Base-by-base conservation (phyloP, 1,139 yeast species). In the Pichia sp. region DNA sequence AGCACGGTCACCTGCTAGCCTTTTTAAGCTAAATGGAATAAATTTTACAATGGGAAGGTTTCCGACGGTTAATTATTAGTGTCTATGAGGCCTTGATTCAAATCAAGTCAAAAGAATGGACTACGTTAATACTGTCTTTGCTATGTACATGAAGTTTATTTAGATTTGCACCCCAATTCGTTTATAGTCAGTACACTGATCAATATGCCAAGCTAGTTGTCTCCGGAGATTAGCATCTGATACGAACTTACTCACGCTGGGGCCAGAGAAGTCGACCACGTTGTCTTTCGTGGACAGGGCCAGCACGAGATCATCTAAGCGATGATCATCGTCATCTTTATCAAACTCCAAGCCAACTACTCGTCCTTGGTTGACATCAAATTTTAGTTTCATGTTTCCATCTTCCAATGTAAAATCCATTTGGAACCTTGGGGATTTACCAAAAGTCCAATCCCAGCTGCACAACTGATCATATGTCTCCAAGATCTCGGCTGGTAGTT, bases 371-470 rank as follows among this genome's bases (percentile, higher is more conserved):
- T 62, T 62, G 13, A 67, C 61, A 29, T 42, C 44, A 29, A 67
- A 56, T n/a, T 43, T 56, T 1, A 65, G 45, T 1, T 55, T 44
- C 5, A 61, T 23, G 4, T 51, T 53, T 4, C 49, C 55, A 16
- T 49, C 51, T 7, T 56, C 57, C 6, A 62, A 44, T 1, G 34
- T 26, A 13, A 66, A 38, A 13, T 38, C 41, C 13, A 62, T 54
- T 40, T 62, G 59, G 49, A 67, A 67, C 45, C 59, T 61, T 13
- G 96, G 96, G 0, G 95, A 84, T 43, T 78, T 76, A 0, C 90
- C 95, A 67, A 70, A 87, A 41, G 72, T 76, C 95, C 95, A 89
- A 0, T 76, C 73, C 93, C 95, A 87, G 10, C 74, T 67, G 56
- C 71, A 67, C 44, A 87, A 70, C 45, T 77, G 76, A 0, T 69